Percentiles rank a stretch among this genome's conserved stretches.
Conservation (phyloP, 371 early-diverging fungal species). For the Mortierella sp. region DNA sequence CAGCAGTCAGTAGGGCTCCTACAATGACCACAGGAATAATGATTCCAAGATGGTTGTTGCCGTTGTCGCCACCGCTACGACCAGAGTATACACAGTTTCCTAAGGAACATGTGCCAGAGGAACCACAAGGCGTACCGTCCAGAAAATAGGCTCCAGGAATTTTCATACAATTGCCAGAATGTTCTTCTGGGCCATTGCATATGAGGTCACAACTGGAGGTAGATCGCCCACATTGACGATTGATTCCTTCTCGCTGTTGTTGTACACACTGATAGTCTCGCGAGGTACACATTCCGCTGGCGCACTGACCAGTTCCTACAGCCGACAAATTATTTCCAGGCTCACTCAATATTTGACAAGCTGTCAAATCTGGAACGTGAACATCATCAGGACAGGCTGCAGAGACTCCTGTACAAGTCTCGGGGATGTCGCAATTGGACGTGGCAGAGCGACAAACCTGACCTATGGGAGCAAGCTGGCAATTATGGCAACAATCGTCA, state of each 20-base stretch:
- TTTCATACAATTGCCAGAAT: too few species aligned
- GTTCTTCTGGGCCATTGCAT: too few species aligned
- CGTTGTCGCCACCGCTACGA: too few species aligned
- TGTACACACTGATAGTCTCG: constrained; percentile 81
- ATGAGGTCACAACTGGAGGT: constrained; percentile 71
- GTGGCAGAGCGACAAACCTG: constrained; percentile 77
- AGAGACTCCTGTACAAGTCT: constrained; percentile 81
- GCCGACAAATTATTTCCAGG: too few species aligned
- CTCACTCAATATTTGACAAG: constrained; percentile 63
- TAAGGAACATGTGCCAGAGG: too few species aligned
- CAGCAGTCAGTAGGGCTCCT: too few species aligned
- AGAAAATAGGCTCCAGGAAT: too few species aligned
- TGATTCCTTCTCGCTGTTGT: constrained; percentile 22
- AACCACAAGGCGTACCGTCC: too few species aligned
- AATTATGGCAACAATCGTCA: constrained; percentile 84
- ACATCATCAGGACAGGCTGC: constrained; percentile 80
- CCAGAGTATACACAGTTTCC: too few species aligned
- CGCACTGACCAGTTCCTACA: constrained; percentile 66
- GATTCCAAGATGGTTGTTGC: too few species aligned
- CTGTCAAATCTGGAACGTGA: constrained; percentile 71
- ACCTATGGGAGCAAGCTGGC: constrained; percentile 71
- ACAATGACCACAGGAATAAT: too few species aligned
- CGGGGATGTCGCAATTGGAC: constrained; percentile 83
- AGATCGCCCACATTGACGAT: constrained; percentile 63
- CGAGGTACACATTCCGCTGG: constrained; percentile 89